Evolutionary conservation across 139 green algal species (phyloP).

Genomic region (Tetraselmis chui): DNA sequence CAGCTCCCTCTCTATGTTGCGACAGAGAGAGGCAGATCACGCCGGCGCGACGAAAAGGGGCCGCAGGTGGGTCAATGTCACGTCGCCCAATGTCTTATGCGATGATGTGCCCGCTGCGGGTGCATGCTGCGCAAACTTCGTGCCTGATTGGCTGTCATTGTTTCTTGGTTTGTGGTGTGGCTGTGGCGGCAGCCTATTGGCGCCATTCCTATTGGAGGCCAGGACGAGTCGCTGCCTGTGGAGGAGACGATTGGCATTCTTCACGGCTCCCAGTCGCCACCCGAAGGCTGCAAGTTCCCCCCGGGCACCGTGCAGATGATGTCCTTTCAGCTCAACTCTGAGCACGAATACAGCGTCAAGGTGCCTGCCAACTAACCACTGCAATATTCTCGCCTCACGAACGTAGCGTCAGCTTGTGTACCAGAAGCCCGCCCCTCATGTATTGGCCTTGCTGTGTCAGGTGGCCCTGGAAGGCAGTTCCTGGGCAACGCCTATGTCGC

Average conservation of each 20-base stretch:
- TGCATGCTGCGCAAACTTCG: too few relatives aligned
- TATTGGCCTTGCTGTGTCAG: too few relatives aligned
- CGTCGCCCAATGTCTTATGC: too few relatives aligned
- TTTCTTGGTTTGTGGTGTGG: too few relatives aligned
- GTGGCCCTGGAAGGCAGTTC: not conserved
- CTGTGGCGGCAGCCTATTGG: not conserved
- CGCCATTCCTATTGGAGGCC: not conserved
- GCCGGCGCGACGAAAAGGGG: not conserved
- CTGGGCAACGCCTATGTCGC: not conserved
- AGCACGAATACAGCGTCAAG: not conserved
- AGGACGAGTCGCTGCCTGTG: not conserved
- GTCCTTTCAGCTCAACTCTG: not conserved
- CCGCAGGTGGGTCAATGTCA: not conserved
- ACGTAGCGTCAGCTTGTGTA: too few relatives aligned
- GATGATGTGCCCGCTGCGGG: too few relatives aligned
- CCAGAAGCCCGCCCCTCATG: too few relatives aligned
- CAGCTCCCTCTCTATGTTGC: slow-evolving; percentile 31
- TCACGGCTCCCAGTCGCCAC: not conserved
- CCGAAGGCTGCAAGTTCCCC: not conserved
- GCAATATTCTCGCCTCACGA: too few relatives aligned
- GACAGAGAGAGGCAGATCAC: not conserved
- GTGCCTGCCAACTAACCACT: too few relatives aligned
- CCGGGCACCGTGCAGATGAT: not conserved
- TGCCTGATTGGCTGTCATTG: too few relatives aligned
- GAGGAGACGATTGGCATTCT: not conserved